Base-by-base conservation (phyloP, 2,329 filamentous ascomycete genomes). In the Diaporthe australafricana region DNA sequence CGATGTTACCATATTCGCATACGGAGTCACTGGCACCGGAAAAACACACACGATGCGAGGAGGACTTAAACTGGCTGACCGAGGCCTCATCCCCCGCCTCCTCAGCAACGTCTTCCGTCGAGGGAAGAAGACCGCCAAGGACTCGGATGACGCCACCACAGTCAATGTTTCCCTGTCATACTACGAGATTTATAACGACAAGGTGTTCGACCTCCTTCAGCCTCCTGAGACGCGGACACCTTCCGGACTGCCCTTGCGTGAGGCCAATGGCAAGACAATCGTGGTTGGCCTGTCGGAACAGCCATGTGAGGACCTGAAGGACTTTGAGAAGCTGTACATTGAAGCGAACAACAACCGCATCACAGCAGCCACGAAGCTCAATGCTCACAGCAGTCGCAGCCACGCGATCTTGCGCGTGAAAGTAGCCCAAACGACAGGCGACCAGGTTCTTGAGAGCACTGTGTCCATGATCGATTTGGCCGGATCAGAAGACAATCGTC, bases 21-120 rank as follows among this genome's bases (percentile, higher is more conserved):
- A 98, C 80, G 95, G 95, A 73, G 94, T 96, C 72, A 98, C 95
- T 0, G 95, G 95, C 57, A 97, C 95, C 0, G 95, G 95, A 70
- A 98, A 98, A 84, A 98, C 95, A 72, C 94, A 98, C 83, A 98
- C 95, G 3, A 98, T 98, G 95, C 92, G 95, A 75, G 95, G 95
- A 75, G 95, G 95, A 48, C 90, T 97, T 82, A 93, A 93, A 79
- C 87, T 98, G 70, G 92, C 93, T 6, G 95, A 98, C 70, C 89
- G 95, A 76, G 95, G 95, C 74, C 92, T 96, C 48, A 98, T 98
- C 76, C 95, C 95, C 17, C 87, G 95, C 72, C 84, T 98, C 70
- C 87, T 98, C 53, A 97, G 94, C 82, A 90, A 90, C 76, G 93
- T 98, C 71, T 98, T 96, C 80, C 90, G 96, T 60, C 88, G 94